Evolutionary conservation across 495 filamentous ascomycete species (phyloP), one percentile per base, ranked within the genome.

Genomic region (Aspergillus sclerotioniger): DNA sequence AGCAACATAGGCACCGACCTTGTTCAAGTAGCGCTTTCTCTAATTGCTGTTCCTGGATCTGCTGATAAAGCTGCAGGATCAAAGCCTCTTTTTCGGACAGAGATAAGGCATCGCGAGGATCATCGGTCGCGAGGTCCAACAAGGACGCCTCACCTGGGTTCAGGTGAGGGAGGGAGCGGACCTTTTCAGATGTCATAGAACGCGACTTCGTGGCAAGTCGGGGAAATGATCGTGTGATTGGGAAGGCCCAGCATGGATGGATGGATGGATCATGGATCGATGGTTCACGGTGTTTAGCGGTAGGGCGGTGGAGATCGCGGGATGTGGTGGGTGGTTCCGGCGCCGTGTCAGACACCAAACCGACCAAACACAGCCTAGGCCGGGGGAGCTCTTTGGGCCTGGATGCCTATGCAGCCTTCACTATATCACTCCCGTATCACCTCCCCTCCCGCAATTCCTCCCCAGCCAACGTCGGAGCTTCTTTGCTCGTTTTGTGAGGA

Each of bases 21-120:
- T 71, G 73, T 58, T 83, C 79, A 6, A 91, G 68, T 15, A 92
- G 71, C 25, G 83, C 84, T 29, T 85, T 83, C 70, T 92, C 85
- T 31, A 91, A 75, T 61, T 83, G 81, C 51, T 90, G 77, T 67
- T 90, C 82, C 60, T 89, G 84, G 43, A 90, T 71, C 59, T 81
- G 80, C 63, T 90, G 82, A 66, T 88, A 88, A 39, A 91, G 79
- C 46, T 82, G 82, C 33, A 93, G 72, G 35, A 88, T 77, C 47
- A 75, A 73, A 53, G 76, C 71, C 70, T 94, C 90, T 44, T 77
- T 70, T 29, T 84, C 76, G 10, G 84, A 87, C 25, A 89, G 71
- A 16, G 76, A 75, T 54, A 86, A 71, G 46, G 76, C 60, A 71
- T 83, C 79, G 57, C 67, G 69, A 19, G 68, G 61, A 61, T 74